Evolutionary conservation across 371 early-diverging fungal genomes (phyloP).

Genomic region (Coemansia sp.): DNA sequence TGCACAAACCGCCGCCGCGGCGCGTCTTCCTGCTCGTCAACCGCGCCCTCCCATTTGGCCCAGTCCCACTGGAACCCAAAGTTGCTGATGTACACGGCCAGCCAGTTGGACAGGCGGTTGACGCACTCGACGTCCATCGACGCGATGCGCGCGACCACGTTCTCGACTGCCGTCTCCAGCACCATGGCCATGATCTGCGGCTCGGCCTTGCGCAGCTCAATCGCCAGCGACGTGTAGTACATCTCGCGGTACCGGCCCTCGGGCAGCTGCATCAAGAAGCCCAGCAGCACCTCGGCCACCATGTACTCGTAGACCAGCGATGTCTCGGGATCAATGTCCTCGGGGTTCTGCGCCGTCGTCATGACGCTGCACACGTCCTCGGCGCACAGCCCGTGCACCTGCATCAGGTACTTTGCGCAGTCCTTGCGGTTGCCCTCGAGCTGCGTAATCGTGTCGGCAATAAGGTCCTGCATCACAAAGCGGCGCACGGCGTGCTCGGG

Average conservation of each 20-base stretch:
- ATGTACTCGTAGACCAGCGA: constrained; percentile 44
- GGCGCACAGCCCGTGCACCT: constrained; percentile 52
- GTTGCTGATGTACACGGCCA: constrained; percentile 89
- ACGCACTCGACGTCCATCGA: constrained; percentile 79
- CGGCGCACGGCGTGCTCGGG: constrained; percentile 57
- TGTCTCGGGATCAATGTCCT: constrained; percentile 38
- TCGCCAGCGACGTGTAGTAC: constrained; percentile 78
- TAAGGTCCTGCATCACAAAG: constrained; percentile 76
- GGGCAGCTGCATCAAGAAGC: constrained; percentile 40
- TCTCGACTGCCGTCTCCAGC: constrained; percentile 25
- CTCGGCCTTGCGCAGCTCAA: constrained; percentile 73
- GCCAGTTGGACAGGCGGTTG: constrained; percentile 78
- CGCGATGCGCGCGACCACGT: constrained; percentile 20
- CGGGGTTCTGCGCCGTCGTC: constrained; percentile 28
- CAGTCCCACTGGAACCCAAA: constrained; percentile 92
- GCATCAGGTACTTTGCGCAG: constrained; percentile 68
- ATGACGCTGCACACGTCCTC: constrained; percentile 42
- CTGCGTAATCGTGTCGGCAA: constrained; percentile 72
- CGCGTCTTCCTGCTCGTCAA: constrained; percentile 15
- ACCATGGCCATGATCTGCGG: constrained; percentile 35
- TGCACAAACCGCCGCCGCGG: constrained; percentile 61
- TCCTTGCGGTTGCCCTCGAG: constrained; percentile 82
- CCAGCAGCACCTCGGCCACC: constrained; percentile 38
- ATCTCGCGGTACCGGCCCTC: constrained; percentile 47
- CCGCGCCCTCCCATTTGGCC: constrained; percentile 67